Base-by-base conservation (phyloP, 352 stramenopile genomes). In the Phytophthora foliorum region DNA sequence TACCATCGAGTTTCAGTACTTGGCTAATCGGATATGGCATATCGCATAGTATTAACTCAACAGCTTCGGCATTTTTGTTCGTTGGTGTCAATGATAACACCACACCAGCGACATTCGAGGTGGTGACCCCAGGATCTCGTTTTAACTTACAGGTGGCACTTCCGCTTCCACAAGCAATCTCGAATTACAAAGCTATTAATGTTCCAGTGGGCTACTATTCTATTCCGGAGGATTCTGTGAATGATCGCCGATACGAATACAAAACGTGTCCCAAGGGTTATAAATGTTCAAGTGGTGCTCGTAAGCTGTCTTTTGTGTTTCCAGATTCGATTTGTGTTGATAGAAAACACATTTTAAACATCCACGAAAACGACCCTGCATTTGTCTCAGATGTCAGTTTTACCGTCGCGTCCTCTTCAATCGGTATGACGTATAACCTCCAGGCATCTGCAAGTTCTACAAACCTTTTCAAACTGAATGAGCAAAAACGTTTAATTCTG, bases 191-290 rank as follows among this genome's bases (percentile, higher is more conserved):
- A 9, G 34, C 63, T 27, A 60, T 74, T 4, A 63, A 13, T 34
- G 75, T 89, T 10, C 80, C 78, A 21, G 57, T 56, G 4, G 82
- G 80, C 8, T 91, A 78, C 53, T 91, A 91, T 44, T 75, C 76
- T 16, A 38, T 77, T 19, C 82, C 82, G 10, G 80, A 89, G 38
- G 67, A 63, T 42, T 66, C 63, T 6, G 31, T 74, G 10, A 62
- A 69, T 32, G 45, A 60, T 53, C 71, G 69, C 16, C 63, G 72
- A 24, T 70, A 75, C 7, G 78, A 78, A 10, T 71, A 82, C 38
- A 63, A 57, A 31, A 77, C 52, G 19, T 91, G 82, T 36, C 64
- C 78, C 6, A 32, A 48, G 11, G 81, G 78, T 21, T 91, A 85
- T 38, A 65, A 44, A 21, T 91, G 82, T 44, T 66, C 58, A 13